Base-by-base conservation (phyloP, 192 early-diverging fungal genomes). In the Rhizoclosmatium sp. region DNA sequence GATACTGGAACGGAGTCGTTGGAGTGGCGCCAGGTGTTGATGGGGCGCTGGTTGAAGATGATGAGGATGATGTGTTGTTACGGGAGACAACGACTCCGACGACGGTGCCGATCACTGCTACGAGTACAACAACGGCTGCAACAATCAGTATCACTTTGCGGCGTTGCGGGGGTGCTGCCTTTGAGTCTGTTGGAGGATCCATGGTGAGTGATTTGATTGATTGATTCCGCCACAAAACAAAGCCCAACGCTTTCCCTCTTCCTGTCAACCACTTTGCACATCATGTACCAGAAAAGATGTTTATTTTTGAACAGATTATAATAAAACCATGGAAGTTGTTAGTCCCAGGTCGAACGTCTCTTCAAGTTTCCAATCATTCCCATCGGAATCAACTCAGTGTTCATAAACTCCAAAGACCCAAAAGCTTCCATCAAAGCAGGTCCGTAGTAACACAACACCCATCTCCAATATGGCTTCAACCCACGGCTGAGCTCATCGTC, bases 331-430 rank as follows among this genome's bases (percentile, higher is more conserved):
- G 31, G 31, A 31, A 31, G 31, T 31, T 31, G 31, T 31, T 31
- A 31, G 31, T 31, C 31, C 31, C 31, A 31, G 31, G 31, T 31
- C 31, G 31, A 31, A 31, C 31, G 31, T 31, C 51, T 54, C 16
- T 54, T 54, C 51, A 54, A 54, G 51, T 16, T 54, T 54, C 51
- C 51, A 54, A 54, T 54, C 51, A 54, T 54, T 54, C 51, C 51
- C 51, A 54, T 54, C 16, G 51, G 51, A 54, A 54, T 54, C 51
- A 54, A 54, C 16, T 54, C 51, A 54, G 51, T 54, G 16, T 54
- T 54, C 51, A 54, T 54, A 54, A 54, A 54, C 16, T 54, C 51
- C 51, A 54, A 54, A 12, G 51, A 54, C 16, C 51, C 51, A 54
- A 54, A 54, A 7, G 51, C 51, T 54, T 54, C 51, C 51, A 54